Evolutionary conservation across 2,329 filamentous ascomycete species (phyloP), one percentile per base, ranked within the genome.

Genomic region (Chaetomium olivaceum): DNA sequence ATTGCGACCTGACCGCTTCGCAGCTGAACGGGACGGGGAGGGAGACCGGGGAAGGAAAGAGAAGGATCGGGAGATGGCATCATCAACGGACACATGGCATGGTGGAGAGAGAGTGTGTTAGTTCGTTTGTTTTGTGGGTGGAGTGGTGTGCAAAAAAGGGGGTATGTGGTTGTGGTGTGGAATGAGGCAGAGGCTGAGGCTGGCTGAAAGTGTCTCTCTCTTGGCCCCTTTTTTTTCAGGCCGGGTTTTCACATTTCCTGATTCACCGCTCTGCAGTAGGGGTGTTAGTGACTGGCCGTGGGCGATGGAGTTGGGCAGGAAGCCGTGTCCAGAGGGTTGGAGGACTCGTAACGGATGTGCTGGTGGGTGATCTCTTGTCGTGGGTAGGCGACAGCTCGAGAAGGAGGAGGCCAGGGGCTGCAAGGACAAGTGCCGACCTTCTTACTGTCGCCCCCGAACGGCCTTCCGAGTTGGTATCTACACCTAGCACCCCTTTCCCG

Each of bases 1-100:
- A 61, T 65, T 65, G 58, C 29, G 7, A 11, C 23, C 8, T 12
- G 19, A 48, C 52, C 25, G 25, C 63, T 58, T 61, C 52, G n/a
- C 43, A 61, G 63, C 58, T 65, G 58, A 65, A 61, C 25, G 19
- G 61, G 39, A 36, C 8, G 21, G 11, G 33, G 36, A 12, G 21
- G 6, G 39, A n/a, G n/a, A n/a, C n/a, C 16, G 3, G 39, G 39
- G 39, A 43, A n/a, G 16, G 33, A 36, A 36, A 36, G 12, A 9
- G 11, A 36, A 12, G 33, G 9, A 36, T 36, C 8, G 33, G 11
- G 33, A 9, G 39, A 43, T 43, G 39, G 16, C 39, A 43, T 43
- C 39, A 43, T 43, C 39, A 43, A n/a, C 39, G 6, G 16, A n/a
- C 39, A 43, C 39, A 16, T 36, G 33, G 33, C n/a, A n/a, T n/a